A percentile compares a stretch with the other conserved stretches of the same genome.
Evolutionary conservation across 805 yeast genomes (phyloP).

Genomic region (Novakomyces olei): DNA sequence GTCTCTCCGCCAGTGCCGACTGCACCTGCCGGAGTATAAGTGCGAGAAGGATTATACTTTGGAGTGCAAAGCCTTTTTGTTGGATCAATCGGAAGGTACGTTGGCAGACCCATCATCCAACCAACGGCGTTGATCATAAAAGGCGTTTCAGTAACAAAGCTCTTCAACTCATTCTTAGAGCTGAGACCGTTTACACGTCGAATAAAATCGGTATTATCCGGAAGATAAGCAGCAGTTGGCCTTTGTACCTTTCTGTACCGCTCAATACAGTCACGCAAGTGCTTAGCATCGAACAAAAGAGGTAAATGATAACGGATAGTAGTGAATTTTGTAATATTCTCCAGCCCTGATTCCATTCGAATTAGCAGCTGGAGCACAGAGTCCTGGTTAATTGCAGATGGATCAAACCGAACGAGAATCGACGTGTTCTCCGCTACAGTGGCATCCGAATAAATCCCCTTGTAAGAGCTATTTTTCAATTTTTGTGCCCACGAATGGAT

Average conservation of each 20-base stretch:
- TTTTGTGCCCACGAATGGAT: conserved; percentile 53
- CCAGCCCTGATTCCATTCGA: conserved; percentile 59
- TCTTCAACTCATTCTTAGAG: conserved; percentile 49
- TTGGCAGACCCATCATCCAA: conserved; percentile 53
- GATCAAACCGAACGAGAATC: conserved; percentile 69
- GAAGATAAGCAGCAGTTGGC: conserved; percentile 89
- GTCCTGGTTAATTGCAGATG: conserved; percentile 35
- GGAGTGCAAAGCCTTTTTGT: conserved; percentile 81
- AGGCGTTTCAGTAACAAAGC: conserved; percentile 12
- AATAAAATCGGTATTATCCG: conserved; percentile 89
- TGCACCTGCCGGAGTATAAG: conserved; percentile 88
- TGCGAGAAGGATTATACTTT: conserved; percentile 89
- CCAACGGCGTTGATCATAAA: neutral
- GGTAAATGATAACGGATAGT: conserved; percentile 69
- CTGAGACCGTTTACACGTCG: conserved; percentile 64
- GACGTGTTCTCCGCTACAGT: conserved; percentile 92
- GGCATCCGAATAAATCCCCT: too few relatives aligned
- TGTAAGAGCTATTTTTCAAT: too few relatives aligned
- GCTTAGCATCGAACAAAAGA: conserved; percentile 86
- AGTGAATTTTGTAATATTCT: conserved; percentile 66
- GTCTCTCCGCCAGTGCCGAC: conserved; percentile 98
- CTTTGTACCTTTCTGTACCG: conserved; percentile 88
- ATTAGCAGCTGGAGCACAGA: conserved; percentile 39
- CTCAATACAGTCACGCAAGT: conserved; percentile 71
- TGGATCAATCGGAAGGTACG: conserved; percentile 96